phyloP scores from a whole-genome alignment of 352 stramenopile genomes.

The Phytophthora sp. region DNA sequence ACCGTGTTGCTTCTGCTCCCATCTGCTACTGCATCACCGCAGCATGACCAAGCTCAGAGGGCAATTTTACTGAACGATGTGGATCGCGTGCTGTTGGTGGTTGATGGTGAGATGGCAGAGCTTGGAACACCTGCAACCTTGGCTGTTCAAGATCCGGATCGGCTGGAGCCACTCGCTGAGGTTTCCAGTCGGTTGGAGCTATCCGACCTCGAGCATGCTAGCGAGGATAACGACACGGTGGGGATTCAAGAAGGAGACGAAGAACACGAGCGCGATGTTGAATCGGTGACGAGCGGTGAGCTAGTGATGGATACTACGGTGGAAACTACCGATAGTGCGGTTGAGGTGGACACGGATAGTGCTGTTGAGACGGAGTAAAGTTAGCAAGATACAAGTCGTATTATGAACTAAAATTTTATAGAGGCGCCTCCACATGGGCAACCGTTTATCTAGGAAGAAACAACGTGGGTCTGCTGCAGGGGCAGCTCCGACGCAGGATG shows the following conservation, averaged over 20 bases:
- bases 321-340: constrained; percentile 20
- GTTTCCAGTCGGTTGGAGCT: constrained; percentile 24
- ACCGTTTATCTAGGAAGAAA: constrained; percentile 28
- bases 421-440: constrained; percentile 41
- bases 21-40: constrained; percentile 55
- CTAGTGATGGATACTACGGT: constrained; percentile 18
- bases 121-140: constrained; percentile 83
- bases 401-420: constrained; percentile 21
- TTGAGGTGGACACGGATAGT: constrained; percentile 19
- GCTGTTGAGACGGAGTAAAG: constrained; percentile 22
- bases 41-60: constrained; percentile 31
- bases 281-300: constrained; percentile 18
- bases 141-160: constrained; percentile 32
- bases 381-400: constrained; percentile 3
- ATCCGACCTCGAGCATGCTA: constrained; percentile 18
- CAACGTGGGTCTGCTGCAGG: background rate
- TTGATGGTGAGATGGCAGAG: constrained; percentile 89
- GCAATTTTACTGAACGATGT: constrained; percentile 91
- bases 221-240: constrained; percentile 12
- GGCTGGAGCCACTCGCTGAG: constrained; percentile 41
- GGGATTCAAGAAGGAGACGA: constrained; percentile 24
- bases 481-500: background rate
- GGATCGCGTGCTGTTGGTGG: constrained; percentile 96
- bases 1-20: constrained; percentile 98
- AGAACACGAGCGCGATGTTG: constrained; percentile 12